A percentile compares a stretch with the other conserved stretches of the same genome.
Conservation (phyloP, 441 rosid species). For the Populus hybrid region DNA sequence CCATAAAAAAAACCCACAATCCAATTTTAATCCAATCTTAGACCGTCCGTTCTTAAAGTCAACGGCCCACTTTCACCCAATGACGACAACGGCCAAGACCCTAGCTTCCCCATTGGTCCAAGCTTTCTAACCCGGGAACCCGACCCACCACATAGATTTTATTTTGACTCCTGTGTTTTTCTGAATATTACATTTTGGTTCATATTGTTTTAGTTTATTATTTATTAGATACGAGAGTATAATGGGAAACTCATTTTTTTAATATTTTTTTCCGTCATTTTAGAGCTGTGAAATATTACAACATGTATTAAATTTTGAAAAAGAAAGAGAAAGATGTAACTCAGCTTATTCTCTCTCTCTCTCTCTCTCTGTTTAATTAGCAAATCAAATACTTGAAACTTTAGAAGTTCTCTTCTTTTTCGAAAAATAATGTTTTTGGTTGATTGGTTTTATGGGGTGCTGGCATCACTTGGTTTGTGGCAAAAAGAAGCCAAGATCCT, state of each 20-base stretch:
- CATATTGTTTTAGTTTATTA: neutral
- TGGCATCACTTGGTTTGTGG: constrained; percentile 73
- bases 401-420: neutral
- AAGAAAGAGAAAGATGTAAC: neutral
- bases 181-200: neutral
- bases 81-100: constrained; percentile 12
- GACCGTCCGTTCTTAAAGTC: constrained; percentile 1
- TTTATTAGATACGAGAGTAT: neutral
- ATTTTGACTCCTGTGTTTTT: neutral
- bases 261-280: neutral
- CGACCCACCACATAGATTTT: neutral
- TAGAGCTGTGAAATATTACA: neutral
- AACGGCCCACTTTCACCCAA: constrained; percentile 8
- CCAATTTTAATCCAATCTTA: neutral
- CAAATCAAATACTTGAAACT: neutral
- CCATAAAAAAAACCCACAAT: neutral
- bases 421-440: constrained; percentile 49
- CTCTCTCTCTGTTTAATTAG: neutral
- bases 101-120: constrained; percentile 23
- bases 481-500: constrained; percentile 87
- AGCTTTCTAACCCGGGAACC: constrained; percentile 11
- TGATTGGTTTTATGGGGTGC: constrained; percentile 80
- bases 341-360: neutral
- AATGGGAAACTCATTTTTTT: neutral
- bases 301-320: neutral